These are phyloP conservation scores for Vicia faba DNA, from an alignment of 306 rosid species.

Conservation along the genomic window DNA sequence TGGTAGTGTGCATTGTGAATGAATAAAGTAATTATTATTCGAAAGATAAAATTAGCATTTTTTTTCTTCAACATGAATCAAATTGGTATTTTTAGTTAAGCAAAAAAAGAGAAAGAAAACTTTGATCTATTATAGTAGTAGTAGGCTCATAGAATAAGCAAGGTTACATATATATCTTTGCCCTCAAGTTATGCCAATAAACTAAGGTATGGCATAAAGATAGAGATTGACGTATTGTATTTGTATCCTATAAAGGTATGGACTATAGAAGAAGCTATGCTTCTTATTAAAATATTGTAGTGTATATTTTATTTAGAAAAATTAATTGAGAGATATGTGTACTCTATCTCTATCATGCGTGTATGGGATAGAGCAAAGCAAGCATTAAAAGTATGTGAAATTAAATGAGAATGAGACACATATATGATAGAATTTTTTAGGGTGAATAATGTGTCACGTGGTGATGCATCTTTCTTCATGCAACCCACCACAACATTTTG, in stretches of 20 bases:
- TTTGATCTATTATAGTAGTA: slow-evolving; percentile 24
- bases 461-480: slow-evolving; percentile 54
- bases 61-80: background rate
- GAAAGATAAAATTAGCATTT: background rate
- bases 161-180: slow-evolving; percentile 30
- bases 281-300: slow-evolving; percentile 2
- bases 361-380: slow-evolving; percentile 13
- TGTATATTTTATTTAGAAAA: slow-evolving; percentile 20
- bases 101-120: slow-evolving; percentile 22
- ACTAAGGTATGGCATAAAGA: slow-evolving; percentile 1
- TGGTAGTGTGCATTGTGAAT: slow-evolving; percentile 2
- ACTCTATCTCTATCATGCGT: slow-evolving; percentile 9
- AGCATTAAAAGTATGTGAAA: background rate
- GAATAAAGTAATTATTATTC: slow-evolving; percentile 21
- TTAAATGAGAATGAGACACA: slow-evolving; percentile 29
- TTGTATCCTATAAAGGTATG: slow-evolving; percentile 25
- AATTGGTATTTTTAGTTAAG: slow-evolving; percentile 15
- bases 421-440: slow-evolving; percentile 29
- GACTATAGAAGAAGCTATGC: slow-evolving; percentile 10
- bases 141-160: slow-evolving; percentile 30
- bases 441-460: slow-evolving; percentile 59
- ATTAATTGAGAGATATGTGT: background rate
- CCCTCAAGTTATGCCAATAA: slow-evolving; percentile 43
- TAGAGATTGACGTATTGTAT: slow-evolving; percentile 10
- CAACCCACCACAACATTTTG: slow-evolving; percentile 44